Percentiles rank a stretch among this genome's conserved stretches.
Evolutionary conservation across 768 basidiomycete genomes (phyloP).

Genomic region (Mycena galopus): DNA sequence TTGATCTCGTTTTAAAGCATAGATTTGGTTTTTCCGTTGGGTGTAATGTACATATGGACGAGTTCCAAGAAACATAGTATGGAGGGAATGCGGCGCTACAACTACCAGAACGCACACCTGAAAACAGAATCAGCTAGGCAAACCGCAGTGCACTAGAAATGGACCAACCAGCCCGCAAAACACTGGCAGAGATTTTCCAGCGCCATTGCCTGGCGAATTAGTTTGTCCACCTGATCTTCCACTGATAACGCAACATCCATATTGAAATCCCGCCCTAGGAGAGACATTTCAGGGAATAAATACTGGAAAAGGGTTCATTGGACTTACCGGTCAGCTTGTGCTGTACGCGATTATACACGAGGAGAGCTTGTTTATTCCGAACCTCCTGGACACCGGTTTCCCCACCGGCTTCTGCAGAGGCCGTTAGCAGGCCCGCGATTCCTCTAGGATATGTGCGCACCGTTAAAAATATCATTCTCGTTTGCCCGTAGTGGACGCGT

Average conservation of each 20-base stretch:
- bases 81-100: neutral
- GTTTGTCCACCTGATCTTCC: constrained; percentile 87
- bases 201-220: constrained; percentile 94
- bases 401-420: constrained; percentile 53
- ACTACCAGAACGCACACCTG: constrained; percentile 36
- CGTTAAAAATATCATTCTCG: constrained; percentile 95
- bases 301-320: neutral
- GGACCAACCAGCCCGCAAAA: constrained; percentile 88
- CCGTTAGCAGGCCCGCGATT: neutral
- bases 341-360: constrained; percentile 95
- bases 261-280: constrained; percentile 91
- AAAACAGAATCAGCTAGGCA: neutral
- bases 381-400: constrained; percentile 82
- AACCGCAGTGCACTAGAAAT: neutral
- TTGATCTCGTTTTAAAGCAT: no score
- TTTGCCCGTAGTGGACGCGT: constrained; percentile 88
- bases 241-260: constrained; percentile 82
- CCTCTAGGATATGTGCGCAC: constrained; percentile 54
- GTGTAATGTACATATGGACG: neutral
- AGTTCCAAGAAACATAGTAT: neutral
- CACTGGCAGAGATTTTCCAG: constrained; percentile 97
- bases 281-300: neutral
- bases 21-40: neutral
- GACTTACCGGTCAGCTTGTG: constrained; percentile 90
- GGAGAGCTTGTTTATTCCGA: constrained; percentile 90